phyloP scores from a whole-genome alignment of 2,329 filamentous ascomycete species.

The Pezicula radicicola region DNA sequence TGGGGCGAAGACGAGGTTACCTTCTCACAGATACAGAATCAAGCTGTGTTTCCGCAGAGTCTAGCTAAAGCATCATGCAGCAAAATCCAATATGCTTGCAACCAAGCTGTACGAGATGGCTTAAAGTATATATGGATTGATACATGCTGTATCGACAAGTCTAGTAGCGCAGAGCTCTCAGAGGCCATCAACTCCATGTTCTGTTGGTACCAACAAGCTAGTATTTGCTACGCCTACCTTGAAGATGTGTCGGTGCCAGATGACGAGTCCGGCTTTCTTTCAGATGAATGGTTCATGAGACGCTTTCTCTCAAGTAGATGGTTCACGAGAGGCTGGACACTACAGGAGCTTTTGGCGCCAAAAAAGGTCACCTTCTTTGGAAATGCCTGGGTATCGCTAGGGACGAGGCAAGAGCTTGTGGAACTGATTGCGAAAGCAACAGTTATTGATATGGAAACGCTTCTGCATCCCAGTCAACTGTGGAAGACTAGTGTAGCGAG shows the following conservation, averaged over 20 bases:
- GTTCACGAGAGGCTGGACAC: constrained; percentile 8
- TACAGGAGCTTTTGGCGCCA: constrained; percentile 6
- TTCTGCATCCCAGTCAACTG: background rate
- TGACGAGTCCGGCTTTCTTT: background rate
- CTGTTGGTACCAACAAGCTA: constrained; percentile 2
- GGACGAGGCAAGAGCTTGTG: constrained; percentile 5
- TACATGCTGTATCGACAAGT: constrained; percentile 11
- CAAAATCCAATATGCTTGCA: constrained; percentile 2
- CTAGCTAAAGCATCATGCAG: background rate
- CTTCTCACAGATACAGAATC: background rate
- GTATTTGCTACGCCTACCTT: constrained; percentile 11
- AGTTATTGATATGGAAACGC: background rate
- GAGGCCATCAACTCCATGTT: no score
- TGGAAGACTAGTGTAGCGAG: constrained; percentile 22
- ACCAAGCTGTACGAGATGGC: background rate
- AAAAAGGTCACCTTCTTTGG: constrained; percentile 2
- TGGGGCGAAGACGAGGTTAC: constrained; percentile 4
- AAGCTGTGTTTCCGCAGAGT: background rate
- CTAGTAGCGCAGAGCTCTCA: constrained; percentile 4
- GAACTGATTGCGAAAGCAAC: background rate
- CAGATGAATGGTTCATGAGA: background rate
- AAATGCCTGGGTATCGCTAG: constrained; percentile 4
- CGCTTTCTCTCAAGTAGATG: background rate
- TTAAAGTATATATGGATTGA: constrained; percentile 8
- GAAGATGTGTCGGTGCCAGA: background rate